Evolutionary conservation across 306 rosid species (phyloP).

Genomic region (Canavalia ensiformis): DNA sequence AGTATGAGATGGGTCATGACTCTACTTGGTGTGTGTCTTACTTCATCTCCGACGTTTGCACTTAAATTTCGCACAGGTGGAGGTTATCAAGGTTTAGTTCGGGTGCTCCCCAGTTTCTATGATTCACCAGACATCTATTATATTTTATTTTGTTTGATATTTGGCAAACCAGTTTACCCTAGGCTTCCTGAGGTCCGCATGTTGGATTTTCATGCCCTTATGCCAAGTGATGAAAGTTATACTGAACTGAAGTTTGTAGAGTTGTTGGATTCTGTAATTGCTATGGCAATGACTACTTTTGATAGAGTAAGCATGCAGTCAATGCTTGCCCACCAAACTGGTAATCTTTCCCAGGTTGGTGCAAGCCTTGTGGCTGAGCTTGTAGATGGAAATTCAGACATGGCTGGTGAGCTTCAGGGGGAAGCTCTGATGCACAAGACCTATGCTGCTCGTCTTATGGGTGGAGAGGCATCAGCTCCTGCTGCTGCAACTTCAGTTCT

Average conservation of each 20-base stretch:
- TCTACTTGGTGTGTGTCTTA: conserved; percentile 95
- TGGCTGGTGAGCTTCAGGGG: conserved; percentile 99
- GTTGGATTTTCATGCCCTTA: conserved; percentile 98
- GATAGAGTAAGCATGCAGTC: conserved; percentile 93
- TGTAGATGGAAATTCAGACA: conserved; percentile 92
- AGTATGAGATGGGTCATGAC: conserved; percentile 99
- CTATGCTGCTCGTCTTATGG: conserved; percentile 99
- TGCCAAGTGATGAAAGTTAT: conserved; percentile 88
- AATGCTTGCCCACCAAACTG: conserved; percentile 94
- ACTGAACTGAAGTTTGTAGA: conserved; percentile 83
- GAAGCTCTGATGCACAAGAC: conserved; percentile 99
- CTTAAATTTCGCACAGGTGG: conserved; percentile 97
- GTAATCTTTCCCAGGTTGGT: conserved; percentile 93
- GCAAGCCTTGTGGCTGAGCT: conserved; percentile 99
- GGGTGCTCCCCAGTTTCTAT: conserved; percentile 94
- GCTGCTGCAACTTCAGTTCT: conserved; percentile 96
- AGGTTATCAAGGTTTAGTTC: conserved; percentile 92
- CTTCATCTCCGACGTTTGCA: conserved; percentile 94
- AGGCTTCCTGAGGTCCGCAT: conserved; percentile 98
- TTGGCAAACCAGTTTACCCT: conserved; percentile 98
- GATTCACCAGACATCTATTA: conserved; percentile 99
- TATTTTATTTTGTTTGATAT: conserved; percentile 94
- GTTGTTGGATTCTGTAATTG: conserved; percentile 88
- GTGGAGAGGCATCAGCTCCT: conserved; percentile 99
- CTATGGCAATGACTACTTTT: conserved; percentile 93